Evolutionary conservation across 2,329 filamentous ascomycete genomes (phyloP).

Genomic region (Fonsecaea nubica): DNA sequence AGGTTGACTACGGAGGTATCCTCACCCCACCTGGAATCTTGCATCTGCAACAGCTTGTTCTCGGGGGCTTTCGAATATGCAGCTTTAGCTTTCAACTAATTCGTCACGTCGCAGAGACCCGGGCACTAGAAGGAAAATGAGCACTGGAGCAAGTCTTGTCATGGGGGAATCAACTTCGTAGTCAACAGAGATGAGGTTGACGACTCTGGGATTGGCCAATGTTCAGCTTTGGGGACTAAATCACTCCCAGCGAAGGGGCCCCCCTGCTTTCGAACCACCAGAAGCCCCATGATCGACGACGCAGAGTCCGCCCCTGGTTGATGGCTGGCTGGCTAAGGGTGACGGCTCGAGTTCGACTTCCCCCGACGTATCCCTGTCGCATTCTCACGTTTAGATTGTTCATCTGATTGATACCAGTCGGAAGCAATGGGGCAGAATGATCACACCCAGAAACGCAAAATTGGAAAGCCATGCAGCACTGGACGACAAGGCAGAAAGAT

Average conservation of each 20-base stretch:
- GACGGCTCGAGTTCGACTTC: conserved; percentile 8
- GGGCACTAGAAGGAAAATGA: not conserved
- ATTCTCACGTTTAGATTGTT: conserved; percentile 6
- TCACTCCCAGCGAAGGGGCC: conserved; percentile 6
- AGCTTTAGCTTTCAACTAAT: conserved; percentile 1
- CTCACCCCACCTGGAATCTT: conserved; percentile 4
- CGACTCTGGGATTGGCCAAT: not conserved
- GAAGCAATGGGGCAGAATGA: not conserved
- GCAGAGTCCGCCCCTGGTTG: conserved; percentile 15
- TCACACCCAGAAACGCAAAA: conserved; percentile 1
- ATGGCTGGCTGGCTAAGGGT: conserved; percentile 11
- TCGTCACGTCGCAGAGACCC: conserved; percentile 6
- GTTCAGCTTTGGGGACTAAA: conserved; percentile 8
- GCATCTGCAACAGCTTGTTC: not conserved
- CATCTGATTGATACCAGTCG: conserved; percentile 3
- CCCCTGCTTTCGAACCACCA: not conserved
- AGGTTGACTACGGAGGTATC: not conserved
- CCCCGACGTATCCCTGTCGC: not conserved
- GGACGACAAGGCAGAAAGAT: not conserved
- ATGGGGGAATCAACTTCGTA: not conserved
- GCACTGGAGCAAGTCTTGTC: not conserved
- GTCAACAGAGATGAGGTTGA: conserved; percentile 7
- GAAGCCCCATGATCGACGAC: conserved; percentile 21
- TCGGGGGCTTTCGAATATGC: not conserved
- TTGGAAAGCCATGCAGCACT: not conserved